These are phyloP conservation scores for Metschnikowia kunwiensis DNA, from an alignment of 805 yeast genomes.

Conservation along the genomic window DNA sequence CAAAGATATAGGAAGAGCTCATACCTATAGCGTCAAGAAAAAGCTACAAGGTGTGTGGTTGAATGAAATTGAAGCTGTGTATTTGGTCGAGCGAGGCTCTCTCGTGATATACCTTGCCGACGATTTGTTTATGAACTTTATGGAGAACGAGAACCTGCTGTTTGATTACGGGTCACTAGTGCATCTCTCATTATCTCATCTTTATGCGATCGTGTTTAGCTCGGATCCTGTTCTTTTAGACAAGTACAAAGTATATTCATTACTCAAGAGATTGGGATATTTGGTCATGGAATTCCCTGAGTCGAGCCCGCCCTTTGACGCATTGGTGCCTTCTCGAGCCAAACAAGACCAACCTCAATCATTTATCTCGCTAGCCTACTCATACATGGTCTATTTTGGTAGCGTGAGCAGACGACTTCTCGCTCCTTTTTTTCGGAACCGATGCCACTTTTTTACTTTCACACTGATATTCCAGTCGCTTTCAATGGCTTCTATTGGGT, in stretches of 20 bases:
- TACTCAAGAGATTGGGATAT: slow-evolving; percentile 76
- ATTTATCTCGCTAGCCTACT: neutral
- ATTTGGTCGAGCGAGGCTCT: slow-evolving; percentile 77
- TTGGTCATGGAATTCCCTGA: slow-evolving; percentile 37
- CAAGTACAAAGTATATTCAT: slow-evolving; percentile 63
- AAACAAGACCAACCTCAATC: neutral
- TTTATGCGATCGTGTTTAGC: slow-evolving; percentile 52
- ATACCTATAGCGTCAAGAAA: slow-evolving; percentile 11
- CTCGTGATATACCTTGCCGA: slow-evolving; percentile 29
- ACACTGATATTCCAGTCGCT: slow-evolving; percentile 24
- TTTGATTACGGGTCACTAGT: slow-evolving; percentile 24
- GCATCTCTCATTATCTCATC: slow-evolving; percentile 58
- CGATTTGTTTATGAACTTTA: slow-evolving; percentile 20
- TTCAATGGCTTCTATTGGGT: slow-evolving; percentile 14
- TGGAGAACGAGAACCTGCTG: slow-evolving; percentile 19
- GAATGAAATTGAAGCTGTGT: slow-evolving; percentile 65
- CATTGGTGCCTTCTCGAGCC: neutral
- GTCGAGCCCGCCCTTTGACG: neutral
- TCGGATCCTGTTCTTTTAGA: slow-evolving; percentile 42
- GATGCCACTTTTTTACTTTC: slow-evolving; percentile 27
- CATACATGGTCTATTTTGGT: slow-evolving; percentile 1
- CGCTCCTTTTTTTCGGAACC: neutral
- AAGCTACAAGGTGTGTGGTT: slow-evolving; percentile 43
- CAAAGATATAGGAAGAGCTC: slow-evolving; percentile 65
- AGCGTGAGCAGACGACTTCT: slow-evolving; percentile 1